Evolutionary conservation across 768 basidiomycete species (phyloP).

Genomic region (Pleurotus eryngii): DNA sequence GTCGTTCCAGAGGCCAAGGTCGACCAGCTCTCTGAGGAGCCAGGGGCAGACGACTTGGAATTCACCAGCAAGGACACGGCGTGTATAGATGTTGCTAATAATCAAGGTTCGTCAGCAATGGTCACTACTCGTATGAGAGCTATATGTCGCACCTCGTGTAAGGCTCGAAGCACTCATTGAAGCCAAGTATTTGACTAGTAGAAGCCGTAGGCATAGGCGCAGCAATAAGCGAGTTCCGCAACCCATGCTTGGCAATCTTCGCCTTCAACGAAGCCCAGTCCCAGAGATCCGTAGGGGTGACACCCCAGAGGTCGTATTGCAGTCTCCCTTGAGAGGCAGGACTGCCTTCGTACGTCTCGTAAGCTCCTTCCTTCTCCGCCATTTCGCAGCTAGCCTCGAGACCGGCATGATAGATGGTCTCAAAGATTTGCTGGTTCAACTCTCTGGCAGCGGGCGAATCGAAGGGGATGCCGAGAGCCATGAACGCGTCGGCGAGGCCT

Average conservation of each 20-base stretch:
- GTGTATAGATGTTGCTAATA: slow-evolving; percentile 94
- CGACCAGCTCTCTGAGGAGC: slow-evolving; percentile 97
- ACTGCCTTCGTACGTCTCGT: slow-evolving; percentile 87
- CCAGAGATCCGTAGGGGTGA: slow-evolving; percentile 87
- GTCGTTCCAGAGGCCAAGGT: slow-evolving; percentile 94
- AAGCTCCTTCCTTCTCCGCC: slow-evolving; percentile 74
- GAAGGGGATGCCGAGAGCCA: slow-evolving; percentile 95
- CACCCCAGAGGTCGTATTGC: slow-evolving; percentile 95
- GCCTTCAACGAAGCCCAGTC: slow-evolving; percentile 89
- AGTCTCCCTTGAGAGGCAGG: slow-evolving; percentile 87
- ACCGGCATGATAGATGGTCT: slow-evolving; percentile 97
- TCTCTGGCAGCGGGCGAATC: slow-evolving; percentile 83
- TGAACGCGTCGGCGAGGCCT: slow-evolving; percentile 97
- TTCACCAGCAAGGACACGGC: slow-evolving; percentile 98
- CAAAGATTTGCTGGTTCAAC: slow-evolving; percentile 95
- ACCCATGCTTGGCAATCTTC: slow-evolving; percentile 75
- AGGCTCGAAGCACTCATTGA: slow-evolving; percentile 99
- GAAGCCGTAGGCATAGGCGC: slow-evolving; percentile 99
- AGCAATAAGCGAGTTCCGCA: slow-evolving; percentile 86
- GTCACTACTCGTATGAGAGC: neutral
- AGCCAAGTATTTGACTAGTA: slow-evolving; percentile 96
- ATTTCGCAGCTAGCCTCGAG: slow-evolving; percentile 89
- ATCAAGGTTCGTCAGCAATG: neutral
- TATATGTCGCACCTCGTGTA: slow-evolving; percentile 74
- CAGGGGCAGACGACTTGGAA: slow-evolving; percentile 99